phyloP scores from a whole-genome alignment of 176 grass and related monocot genomes.

The Bromus sterilis region DNA sequence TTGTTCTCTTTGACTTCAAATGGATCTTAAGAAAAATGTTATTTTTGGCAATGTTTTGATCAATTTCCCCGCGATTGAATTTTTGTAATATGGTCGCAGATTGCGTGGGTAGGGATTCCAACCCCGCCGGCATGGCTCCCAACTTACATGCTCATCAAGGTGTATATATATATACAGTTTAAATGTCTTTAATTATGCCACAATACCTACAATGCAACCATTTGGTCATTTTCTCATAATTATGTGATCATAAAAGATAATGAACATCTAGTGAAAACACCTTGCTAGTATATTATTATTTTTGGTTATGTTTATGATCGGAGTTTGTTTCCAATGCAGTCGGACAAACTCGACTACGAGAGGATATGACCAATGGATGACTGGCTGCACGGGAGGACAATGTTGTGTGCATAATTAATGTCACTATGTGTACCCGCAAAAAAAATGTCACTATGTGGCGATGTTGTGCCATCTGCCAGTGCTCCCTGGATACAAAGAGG shows the following conservation, averaged over 20 bases:
- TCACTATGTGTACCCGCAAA: too few species aligned
- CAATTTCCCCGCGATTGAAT: background rate
- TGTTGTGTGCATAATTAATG: background rate
- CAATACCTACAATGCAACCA: too few species aligned
- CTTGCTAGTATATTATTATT: background rate
- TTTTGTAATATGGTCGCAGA: constrained; percentile 38
- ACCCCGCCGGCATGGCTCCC: constrained; percentile 93
- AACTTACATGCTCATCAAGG: constrained; percentile 97
- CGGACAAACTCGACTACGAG: constrained; percentile 47
- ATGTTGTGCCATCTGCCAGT: background rate
- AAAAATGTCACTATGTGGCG: background rate
- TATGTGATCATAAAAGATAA: background rate
- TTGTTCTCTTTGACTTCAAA: background rate
- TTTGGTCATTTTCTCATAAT: background rate
- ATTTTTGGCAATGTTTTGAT: background rate
- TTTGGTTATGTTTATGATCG: background rate
- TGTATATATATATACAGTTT: too few species aligned
- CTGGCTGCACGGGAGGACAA: background rate
- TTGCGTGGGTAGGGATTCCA: constrained; percentile 93
- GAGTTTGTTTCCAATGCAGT: constrained; percentile 11
- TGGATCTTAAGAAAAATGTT: background rate
- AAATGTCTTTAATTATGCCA: background rate
- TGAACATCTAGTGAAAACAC: background rate
- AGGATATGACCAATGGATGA: constrained; percentile 21
- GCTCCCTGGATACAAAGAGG: background rate